Conservation (phyloP, 2,329 filamentous ascomycete genomes). For the Fusarium citri region DNA sequence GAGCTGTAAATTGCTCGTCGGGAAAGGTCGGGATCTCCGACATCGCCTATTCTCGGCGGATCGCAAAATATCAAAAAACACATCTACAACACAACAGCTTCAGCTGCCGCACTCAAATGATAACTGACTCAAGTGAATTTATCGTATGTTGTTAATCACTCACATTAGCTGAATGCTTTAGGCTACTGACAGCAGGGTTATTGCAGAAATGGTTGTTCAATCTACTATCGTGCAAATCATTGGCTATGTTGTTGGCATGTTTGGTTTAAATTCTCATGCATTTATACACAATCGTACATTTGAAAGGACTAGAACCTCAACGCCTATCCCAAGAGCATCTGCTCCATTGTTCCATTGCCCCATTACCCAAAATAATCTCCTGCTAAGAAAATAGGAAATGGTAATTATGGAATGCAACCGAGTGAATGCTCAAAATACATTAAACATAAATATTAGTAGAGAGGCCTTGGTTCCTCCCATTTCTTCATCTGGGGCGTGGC, state of each 20-base stretch:
- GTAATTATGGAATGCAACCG: slow-evolving; percentile 18
- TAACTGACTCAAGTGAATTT: neutral
- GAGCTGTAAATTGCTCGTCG: slow-evolving; percentile 42
- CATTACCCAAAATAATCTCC: slow-evolving; percentile 20
- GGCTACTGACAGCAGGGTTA: neutral
- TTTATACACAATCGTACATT: slow-evolving; percentile 33
- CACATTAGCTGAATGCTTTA: neutral
- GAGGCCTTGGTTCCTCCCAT: slow-evolving; percentile 57
- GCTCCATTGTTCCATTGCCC: slow-evolving; percentile 12
- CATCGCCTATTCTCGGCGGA: slow-evolving; percentile 29
- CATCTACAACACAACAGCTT: slow-evolving; percentile 21
- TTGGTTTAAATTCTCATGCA: slow-evolving; percentile 12
- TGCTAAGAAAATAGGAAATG: slow-evolving; percentile 28
- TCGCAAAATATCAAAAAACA: slow-evolving; percentile 34
- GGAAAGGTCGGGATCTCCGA: slow-evolving; percentile 45
- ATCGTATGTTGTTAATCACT: neutral
- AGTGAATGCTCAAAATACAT: slow-evolving; percentile 10
- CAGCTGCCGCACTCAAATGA: neutral
- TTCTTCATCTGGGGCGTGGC: slow-evolving; percentile 48
- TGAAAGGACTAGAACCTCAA: slow-evolving; percentile 31
- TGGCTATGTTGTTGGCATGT: neutral
- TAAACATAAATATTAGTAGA: slow-evolving; percentile 50
- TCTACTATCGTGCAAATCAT: neutral
- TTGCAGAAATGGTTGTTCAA: neutral
- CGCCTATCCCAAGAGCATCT: slow-evolving; percentile 35